phyloP scores from a whole-genome alignment of 108 stramenopile genomes.

The Pseudonitzschia multiseries region DNA sequence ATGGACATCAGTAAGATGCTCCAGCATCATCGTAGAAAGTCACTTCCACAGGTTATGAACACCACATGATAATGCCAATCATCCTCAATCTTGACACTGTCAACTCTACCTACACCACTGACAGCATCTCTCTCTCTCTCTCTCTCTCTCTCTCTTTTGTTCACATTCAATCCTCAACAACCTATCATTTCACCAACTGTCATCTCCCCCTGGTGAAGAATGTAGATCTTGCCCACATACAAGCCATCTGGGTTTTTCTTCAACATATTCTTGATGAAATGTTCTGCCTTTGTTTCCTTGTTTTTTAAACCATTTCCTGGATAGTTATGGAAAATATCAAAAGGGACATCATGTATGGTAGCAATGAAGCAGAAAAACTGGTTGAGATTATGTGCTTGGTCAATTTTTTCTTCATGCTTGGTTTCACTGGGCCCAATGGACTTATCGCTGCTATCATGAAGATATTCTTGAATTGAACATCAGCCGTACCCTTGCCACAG shows the following conservation, averaged over 20 bases:
- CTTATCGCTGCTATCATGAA: constrained; percentile 4
- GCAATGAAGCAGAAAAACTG: not conserved
- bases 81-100: too few relatives aligned
- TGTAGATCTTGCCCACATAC: not conserved
- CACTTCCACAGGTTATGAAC: too few relatives aligned
- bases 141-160: too few relatives aligned
- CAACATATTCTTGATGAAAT: not conserved
- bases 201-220: too few relatives aligned
- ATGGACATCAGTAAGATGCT: too few relatives aligned
- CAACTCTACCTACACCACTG: too few relatives aligned
- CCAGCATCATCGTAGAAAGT: too few relatives aligned
- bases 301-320: not conserved
- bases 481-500: not conserved
- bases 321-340: not conserved
- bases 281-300: not conserved
- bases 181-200: too few relatives aligned
- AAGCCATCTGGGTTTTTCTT: not conserved
- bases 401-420: too few relatives aligned
- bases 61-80: too few relatives aligned
- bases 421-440: not conserved
- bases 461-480: not conserved
- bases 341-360: not conserved
- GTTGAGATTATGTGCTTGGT: not conserved
- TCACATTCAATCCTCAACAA: too few relatives aligned
- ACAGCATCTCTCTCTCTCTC: too few relatives aligned